Percentiles rank a stretch among this genome's conserved stretches.
These are phyloP conservation scores for Miscanthus sacchariflorus DNA, from an alignment of 202 grass and related monocot genomes.

Conservation along the genomic window DNA sequence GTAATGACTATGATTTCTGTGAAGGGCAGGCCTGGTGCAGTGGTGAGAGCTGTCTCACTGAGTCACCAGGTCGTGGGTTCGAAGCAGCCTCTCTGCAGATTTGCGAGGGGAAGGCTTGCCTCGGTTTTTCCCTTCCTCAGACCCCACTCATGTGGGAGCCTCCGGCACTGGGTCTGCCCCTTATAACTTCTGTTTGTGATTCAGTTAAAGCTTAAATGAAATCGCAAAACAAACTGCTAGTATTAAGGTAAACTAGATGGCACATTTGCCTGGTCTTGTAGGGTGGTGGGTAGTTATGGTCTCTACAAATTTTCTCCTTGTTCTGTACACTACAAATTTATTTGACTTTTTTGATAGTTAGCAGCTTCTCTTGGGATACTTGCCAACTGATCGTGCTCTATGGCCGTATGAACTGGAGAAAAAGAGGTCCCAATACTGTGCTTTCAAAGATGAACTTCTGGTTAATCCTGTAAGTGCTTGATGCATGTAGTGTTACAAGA, in stretches of 20 bases:
- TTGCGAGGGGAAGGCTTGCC: too few species aligned
- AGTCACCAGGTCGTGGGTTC: too few species aligned
- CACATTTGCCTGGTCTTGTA: background rate
- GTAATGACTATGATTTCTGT: background rate
- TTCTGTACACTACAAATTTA: constrained; percentile 67
- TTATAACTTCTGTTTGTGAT: constrained; percentile 15
- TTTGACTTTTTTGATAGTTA: constrained; percentile 87
- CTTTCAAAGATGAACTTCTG: constrained; percentile 92
- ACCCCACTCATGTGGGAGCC: too few species aligned
- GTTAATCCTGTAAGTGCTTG: constrained; percentile 87
- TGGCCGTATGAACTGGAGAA: constrained; percentile 95
- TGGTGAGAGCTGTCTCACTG: too few species aligned
- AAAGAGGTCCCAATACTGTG: constrained; percentile 78
- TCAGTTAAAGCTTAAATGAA: constrained; percentile 26
- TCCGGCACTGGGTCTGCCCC: too few species aligned
- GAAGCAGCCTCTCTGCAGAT: too few species aligned
- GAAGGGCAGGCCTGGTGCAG: background rate
- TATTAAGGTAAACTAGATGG: constrained; percentile 23
- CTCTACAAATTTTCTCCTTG: constrained; percentile 7
- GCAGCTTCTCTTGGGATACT: constrained; percentile 98
- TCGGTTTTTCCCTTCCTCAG: too few species aligned
- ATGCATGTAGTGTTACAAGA: constrained; percentile 14
- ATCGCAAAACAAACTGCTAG: constrained; percentile 17
- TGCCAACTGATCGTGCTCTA: constrained; percentile 79
- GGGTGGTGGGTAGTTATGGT: background rate